phyloP scores from a whole-genome alignment of 495 filamentous ascomycete genomes.

The Articulospora tetracladia region DNA sequence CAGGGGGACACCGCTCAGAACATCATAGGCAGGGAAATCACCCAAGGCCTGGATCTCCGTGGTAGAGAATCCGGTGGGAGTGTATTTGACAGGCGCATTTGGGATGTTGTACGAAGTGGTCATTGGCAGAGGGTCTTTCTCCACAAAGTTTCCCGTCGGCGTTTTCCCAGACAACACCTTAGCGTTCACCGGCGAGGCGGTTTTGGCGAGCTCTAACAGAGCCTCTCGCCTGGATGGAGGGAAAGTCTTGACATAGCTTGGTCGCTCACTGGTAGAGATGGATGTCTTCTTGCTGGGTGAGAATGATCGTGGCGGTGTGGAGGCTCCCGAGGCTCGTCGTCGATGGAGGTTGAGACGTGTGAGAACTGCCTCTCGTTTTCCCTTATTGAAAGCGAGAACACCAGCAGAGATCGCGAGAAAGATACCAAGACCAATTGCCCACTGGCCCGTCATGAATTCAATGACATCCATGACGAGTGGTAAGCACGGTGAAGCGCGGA shows the following conservation, averaged over 20 bases:
- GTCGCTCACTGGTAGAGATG: slow-evolving; percentile 9
- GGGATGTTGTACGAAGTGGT: slow-evolving; percentile 26
- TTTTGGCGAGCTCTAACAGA: slow-evolving; percentile 32
- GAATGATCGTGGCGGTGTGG: slow-evolving; percentile 53
- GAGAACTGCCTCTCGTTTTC: slow-evolving; percentile 15
- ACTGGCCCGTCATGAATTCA: slow-evolving; percentile 7
- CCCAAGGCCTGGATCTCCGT: slow-evolving; percentile 71
- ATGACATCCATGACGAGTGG: slow-evolving; percentile 13
- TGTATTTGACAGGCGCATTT: slow-evolving; percentile 30
- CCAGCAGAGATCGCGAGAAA: slow-evolving; percentile 15
- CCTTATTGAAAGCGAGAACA: slow-evolving; percentile 13
- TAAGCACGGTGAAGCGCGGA: not conserved
- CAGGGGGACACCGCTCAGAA: slow-evolving; percentile 72
- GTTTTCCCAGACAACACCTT: slow-evolving; percentile 4
- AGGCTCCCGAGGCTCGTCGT: slow-evolving; percentile 30
- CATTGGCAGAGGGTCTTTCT: slow-evolving; percentile 16
- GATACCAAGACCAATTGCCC: slow-evolving; percentile 18
- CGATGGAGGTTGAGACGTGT: slow-evolving; percentile 9
- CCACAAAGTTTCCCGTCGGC: slow-evolving; percentile 7
- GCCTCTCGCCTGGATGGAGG: slow-evolving; percentile 53
- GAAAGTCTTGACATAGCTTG: slow-evolving; percentile 45
- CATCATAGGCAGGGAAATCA: slow-evolving; percentile 80
- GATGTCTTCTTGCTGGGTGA: slow-evolving; percentile 42
- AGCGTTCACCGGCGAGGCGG: slow-evolving; percentile 16
- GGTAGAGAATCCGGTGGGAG: slow-evolving; percentile 49